Base-by-base conservation (phyloP, 106 monocot species). In the Phalaenopsis equestris region DNA sequence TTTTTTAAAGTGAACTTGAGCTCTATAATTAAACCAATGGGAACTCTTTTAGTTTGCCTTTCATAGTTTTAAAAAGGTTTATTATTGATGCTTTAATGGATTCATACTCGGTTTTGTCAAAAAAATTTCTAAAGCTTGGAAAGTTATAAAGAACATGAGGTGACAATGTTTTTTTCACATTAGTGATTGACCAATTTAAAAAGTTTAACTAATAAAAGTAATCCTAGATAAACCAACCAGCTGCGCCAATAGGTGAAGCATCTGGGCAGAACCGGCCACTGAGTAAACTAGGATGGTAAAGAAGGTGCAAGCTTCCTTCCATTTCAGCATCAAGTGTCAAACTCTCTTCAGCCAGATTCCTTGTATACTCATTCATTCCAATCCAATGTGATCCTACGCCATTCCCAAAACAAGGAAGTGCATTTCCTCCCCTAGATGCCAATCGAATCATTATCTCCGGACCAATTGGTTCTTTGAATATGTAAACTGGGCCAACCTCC, bases 401-500 rank as follows among this genome's bases (percentile, higher is more conserved):
- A 84, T 78, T 90, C 37, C 99, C 95, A 84, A 99, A 99, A 86
- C 85, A 84, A 77, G 99, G 92, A 72, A 99, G 75, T 41, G 84
- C 77, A 87, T 99, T 91, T 55, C 94, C 92, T 78, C 99, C 95
- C 75, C 95, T 89, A 16, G 77, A 78, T 74, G 99, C 90, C 82
- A 95, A 81, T 42, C 89, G 83, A 43, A 55, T 46, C 95, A 99
- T 99, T 61, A 84, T 88, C 56, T 99, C 99, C 37, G 86, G 56
- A 23, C 99, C 99, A 73, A 95, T 90, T 4, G 95, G 87, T 61
- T 99, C 99, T 85, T 91, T 99, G 80, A 99, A 99, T 37, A 95
- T 93, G 83, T 99, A 99, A 48, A 99, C 75, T 46, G 99, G 91
- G 2, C 95, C 99, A 95, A 99, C 90, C 81, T 99, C 99, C n/a